A percentile compares a stretch with the other conserved stretches of the same genome.
Conservation (phyloP, 306 rosid species). For the Crotalaria pallida region DNA sequence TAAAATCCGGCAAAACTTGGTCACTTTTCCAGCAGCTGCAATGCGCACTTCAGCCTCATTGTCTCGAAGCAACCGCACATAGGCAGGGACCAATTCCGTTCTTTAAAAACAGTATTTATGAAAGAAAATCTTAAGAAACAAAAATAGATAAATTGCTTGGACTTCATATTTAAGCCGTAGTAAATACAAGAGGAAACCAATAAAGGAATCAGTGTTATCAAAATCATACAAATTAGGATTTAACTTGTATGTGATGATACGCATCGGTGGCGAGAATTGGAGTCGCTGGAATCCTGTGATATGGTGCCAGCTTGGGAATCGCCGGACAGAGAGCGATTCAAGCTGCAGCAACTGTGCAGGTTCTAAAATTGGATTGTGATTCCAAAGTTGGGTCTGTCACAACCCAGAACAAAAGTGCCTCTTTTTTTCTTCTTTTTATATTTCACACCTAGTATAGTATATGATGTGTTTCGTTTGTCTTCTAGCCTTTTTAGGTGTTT, state of each 20-base stretch:
- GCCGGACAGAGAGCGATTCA: neutral
- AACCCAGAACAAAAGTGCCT: neutral
- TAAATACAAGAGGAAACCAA: constrained; percentile 3
- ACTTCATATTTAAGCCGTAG: neutral
- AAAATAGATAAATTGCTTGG: neutral
- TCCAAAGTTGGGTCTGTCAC: neutral
- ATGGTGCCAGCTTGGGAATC: neutral
- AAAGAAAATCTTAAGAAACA: constrained; percentile 7
- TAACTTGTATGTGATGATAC: no score
- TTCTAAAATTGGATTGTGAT: neutral
- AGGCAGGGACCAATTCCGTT: constrained; percentile 90
- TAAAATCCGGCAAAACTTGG: constrained; percentile 88
- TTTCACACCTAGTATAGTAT: neutral
- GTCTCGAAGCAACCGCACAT: constrained; percentile 94
- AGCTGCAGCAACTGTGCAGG: neutral
- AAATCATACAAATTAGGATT: no score
- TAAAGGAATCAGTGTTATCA: neutral
- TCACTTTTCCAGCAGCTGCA: constrained; percentile 98
- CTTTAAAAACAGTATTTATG: constrained; percentile 34
- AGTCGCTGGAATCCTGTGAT: neutral
- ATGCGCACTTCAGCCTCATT: constrained; percentile 99
- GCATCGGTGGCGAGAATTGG: neutral
- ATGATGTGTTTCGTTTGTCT: neutral
- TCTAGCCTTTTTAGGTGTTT: neutral
- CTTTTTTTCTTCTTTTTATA: no score